A percentile compares a stretch with the other conserved stretches of the same genome.
phyloP scores from a whole-genome alignment of 139 green algal genomes.

The Micractinium sp. region DNA sequence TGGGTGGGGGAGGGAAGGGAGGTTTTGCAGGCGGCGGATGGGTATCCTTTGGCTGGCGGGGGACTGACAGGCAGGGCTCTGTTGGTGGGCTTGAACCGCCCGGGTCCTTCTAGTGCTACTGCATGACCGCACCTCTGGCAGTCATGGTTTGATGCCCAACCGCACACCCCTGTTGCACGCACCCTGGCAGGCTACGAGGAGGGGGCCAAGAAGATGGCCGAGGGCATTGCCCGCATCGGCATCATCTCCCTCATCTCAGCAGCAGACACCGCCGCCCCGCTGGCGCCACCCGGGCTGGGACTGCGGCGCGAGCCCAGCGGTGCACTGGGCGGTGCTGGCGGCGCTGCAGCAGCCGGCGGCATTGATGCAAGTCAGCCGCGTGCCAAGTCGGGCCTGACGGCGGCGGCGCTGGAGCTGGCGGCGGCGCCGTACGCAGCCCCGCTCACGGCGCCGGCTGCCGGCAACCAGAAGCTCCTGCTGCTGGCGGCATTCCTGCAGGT shows the following conservation, averaged over 20 bases:
- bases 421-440: conserved; percentile 19
- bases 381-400: conserved; percentile 37
- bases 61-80: background rate
- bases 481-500: conserved; percentile 62
- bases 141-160: background rate
- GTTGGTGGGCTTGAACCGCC: too few species aligned
- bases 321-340: background rate
- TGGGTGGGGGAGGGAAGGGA: background rate
- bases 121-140: background rate
- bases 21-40: background rate
- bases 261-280: background rate
- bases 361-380: background rate
- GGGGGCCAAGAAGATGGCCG: conserved; percentile 41
- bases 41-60: background rate
- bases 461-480: conserved; percentile 64
- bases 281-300: conserved; percentile 16
- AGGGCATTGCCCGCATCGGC: conserved; percentile 66
- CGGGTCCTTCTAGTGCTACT: background rate
- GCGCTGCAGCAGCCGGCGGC: background rate
- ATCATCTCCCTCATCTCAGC: conserved; percentile 59
- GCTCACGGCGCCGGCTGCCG: conserved; percentile 22
- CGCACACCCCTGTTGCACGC: background rate
- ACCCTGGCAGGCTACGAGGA: conserved; percentile 18
- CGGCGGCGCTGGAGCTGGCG: conserved; percentile 61
- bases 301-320: conserved; percentile 11